Evolutionary conservation across 2,329 filamentous ascomycete species (phyloP).

Genomic region (Monosporascus sp.): DNA sequence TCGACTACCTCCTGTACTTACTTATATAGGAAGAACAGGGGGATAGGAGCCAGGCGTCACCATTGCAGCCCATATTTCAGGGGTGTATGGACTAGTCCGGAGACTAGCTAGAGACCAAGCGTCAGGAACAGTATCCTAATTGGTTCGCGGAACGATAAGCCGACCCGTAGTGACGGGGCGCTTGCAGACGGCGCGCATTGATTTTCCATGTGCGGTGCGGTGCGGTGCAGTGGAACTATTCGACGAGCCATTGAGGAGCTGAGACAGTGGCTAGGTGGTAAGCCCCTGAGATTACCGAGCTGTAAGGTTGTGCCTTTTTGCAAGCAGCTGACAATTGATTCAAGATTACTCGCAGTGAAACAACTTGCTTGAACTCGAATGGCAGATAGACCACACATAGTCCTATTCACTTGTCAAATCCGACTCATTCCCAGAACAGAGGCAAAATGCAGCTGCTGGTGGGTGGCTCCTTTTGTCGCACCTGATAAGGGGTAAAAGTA

Average conservation of each 20-base stretch:
- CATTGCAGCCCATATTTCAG: constrained; percentile 9
- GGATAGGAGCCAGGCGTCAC: too few relatives aligned
- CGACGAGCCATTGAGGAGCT: not conserved
- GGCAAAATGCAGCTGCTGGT: too few relatives aligned
- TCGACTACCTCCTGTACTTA: too few relatives aligned
- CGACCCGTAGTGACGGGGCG: constrained; percentile 13
- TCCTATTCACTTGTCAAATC: too few relatives aligned
- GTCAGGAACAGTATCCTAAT: constrained; percentile 23
- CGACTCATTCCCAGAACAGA: too few relatives aligned
- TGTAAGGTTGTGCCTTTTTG: not conserved
- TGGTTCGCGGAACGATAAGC: constrained; percentile 21
- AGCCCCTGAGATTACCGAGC: not conserved
- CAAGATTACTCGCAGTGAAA: not conserved
- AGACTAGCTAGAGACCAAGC: constrained; percentile 17
- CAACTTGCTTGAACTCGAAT: too few relatives aligned
- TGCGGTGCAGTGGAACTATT: not conserved
- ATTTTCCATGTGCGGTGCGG: constrained; percentile 1
- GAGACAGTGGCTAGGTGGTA: not conserved
- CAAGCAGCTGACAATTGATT: not conserved
- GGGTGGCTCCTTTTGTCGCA: too few relatives aligned
- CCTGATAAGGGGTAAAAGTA: too few relatives aligned
- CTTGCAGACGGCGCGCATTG: constrained; percentile 8
- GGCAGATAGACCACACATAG: too few relatives aligned
- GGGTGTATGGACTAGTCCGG: constrained; percentile 2
- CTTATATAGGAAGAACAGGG: too few relatives aligned